phyloP scores from a whole-genome alignment of 2,329 filamentous ascomycete species.

The Pseudogymnoascus sp. region DNA sequence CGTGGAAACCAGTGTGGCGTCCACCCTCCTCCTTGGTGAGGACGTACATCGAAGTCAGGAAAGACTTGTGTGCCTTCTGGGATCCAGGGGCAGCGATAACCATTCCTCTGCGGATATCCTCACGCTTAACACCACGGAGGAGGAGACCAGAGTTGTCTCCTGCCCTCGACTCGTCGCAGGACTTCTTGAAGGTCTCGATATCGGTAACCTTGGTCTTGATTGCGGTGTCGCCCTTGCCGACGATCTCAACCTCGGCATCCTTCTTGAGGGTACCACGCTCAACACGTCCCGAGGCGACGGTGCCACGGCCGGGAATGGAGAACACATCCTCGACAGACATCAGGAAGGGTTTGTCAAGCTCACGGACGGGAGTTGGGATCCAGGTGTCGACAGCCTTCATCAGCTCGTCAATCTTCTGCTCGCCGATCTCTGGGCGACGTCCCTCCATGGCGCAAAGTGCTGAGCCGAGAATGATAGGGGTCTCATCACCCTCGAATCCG shows the following conservation, averaged over 20 bases:
- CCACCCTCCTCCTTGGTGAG: slow-evolving; percentile 97
- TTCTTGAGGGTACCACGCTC: slow-evolving; percentile 92
- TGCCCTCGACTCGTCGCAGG: slow-evolving; percentile 89
- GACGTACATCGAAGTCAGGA: slow-evolving; percentile 94
- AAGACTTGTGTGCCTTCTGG: slow-evolving; percentile 82
- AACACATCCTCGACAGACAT: slow-evolving; percentile 96
- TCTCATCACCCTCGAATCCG: slow-evolving; percentile 96
- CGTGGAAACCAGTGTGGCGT: slow-evolving; percentile 87
- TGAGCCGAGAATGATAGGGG: slow-evolving; percentile 93
- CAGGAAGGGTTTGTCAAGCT: slow-evolving; percentile 96
- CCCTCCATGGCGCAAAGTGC: slow-evolving; percentile 89
- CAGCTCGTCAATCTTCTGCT: slow-evolving; percentile 83
- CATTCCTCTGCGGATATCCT: slow-evolving; percentile 94
- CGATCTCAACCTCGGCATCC: slow-evolving; percentile 88
- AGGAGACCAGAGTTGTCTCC: slow-evolving; percentile 98
- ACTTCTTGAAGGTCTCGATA: slow-evolving; percentile 99
- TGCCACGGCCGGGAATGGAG: slow-evolving; percentile 88
- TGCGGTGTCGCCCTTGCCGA: slow-evolving; percentile 72
- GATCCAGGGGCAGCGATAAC: slow-evolving; percentile 77
- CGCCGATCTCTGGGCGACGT: slow-evolving; percentile 80
- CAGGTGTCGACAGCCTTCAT: slow-evolving; percentile 83
- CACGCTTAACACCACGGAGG: slow-evolving; percentile 89
- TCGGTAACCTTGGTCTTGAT: slow-evolving; percentile 99
- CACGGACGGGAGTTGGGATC: slow-evolving; percentile 93
- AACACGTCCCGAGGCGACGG: slow-evolving; percentile 92